A percentile compares a stretch with the other conserved stretches of the same genome.
Evolutionary conservation across 148 eudicot genomes (phyloP).

Genomic region (Persicaria maculosa): DNA sequence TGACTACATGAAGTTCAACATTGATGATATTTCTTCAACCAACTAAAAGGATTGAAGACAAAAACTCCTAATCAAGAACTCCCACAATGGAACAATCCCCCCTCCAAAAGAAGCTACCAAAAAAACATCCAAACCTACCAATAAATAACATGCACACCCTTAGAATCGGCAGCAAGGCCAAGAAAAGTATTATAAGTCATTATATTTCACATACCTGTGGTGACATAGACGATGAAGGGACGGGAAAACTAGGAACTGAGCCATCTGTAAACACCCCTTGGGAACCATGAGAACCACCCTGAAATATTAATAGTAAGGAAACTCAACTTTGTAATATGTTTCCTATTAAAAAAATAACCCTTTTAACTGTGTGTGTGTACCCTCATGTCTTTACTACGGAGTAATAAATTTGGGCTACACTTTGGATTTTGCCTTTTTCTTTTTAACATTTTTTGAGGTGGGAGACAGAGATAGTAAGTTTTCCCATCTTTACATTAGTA

Average conservation of each 20-base stretch:
- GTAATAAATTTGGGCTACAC: too few species aligned
- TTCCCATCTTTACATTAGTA: too few species aligned
- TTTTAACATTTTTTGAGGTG: too few species aligned
- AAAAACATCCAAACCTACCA: background rate
- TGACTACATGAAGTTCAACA: conserved; percentile 42
- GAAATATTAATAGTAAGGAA: conserved; percentile 7
- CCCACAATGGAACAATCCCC: background rate
- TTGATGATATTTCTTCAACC: conserved; percentile 46
- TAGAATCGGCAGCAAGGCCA: background rate
- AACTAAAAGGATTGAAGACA: conserved; percentile 32
- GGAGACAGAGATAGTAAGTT: too few species aligned
- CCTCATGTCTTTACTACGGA: background rate
- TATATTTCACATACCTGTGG: conserved; percentile 31
- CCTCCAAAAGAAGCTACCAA: background rate
- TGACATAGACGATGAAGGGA: conserved; percentile 35
- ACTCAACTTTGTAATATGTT: background rate
- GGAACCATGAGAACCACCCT: conserved; percentile 45
- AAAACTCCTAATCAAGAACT: conserved; percentile 9
- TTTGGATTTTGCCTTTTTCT: too few species aligned
- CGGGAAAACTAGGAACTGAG: conserved; percentile 29
- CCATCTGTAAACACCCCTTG: conserved; percentile 41
- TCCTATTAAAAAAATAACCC: background rate
- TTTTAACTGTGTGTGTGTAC: too few species aligned
- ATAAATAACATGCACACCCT: background rate
- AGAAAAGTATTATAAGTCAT: conserved; percentile 5